Conservation (phyloP, 2,329 filamentous ascomycete genomes). For the Ophiostoma sp. region DNA sequence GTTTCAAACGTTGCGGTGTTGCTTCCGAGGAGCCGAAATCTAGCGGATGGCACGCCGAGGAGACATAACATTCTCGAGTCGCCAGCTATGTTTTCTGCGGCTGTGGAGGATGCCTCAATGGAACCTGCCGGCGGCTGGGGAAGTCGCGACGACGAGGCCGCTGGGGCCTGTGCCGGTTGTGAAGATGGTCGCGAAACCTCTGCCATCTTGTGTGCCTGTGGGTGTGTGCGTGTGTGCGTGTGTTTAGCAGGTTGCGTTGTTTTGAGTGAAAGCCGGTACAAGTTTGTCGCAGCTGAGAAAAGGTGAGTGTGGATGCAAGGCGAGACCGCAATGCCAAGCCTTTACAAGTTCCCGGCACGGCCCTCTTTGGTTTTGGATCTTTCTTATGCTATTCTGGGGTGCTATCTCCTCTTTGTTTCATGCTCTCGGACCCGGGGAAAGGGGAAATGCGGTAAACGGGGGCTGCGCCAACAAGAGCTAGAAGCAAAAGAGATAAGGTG, state of each 20-base stretch:
- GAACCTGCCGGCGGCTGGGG: too few species aligned
- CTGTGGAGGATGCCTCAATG: too few species aligned
- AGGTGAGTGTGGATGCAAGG: not conserved
- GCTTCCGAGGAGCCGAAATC: not conserved
- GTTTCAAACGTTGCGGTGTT: not conserved
- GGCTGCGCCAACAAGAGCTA: not conserved
- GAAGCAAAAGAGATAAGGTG: not conserved
- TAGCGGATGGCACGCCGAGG: not conserved
- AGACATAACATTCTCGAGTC: not conserved
- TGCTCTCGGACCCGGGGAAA: slow-evolving; percentile 11
- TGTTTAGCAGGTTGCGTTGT: too few species aligned
- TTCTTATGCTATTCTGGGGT: slow-evolving; percentile 34
- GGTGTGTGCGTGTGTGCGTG: not conserved
- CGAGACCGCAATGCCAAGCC: slow-evolving; percentile 3
- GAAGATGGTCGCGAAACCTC: too few species aligned
- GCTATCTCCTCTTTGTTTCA: slow-evolving; percentile 18
- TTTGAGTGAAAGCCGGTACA: too few species aligned
- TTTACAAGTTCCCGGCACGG: slow-evolving; percentile 15
- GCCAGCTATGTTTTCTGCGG: too few species aligned
- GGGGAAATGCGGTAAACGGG: not conserved
- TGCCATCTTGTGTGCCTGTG: not conserved
- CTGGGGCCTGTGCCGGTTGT: too few species aligned
- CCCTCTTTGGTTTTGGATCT: slow-evolving; percentile 18
- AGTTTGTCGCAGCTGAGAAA: not conserved
- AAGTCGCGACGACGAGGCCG: too few species aligned